Evolutionary conservation across 768 basidiomycete species (phyloP), one percentile per base, ranked within the genome.

Genomic region (Mrakia blollopis): DNA sequence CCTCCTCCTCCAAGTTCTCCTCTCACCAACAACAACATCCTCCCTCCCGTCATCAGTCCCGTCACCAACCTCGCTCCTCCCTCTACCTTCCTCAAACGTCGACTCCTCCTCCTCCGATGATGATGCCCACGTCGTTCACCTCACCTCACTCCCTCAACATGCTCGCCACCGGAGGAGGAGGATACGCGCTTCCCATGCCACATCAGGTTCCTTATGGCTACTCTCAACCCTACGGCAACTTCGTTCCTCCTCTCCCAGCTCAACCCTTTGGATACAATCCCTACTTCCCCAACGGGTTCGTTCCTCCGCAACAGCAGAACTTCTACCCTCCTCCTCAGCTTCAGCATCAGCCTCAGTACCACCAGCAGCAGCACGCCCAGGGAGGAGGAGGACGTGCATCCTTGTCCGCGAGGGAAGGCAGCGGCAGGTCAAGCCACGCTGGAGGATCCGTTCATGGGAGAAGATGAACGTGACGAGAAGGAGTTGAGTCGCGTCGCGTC

Each of bases 211-310:
- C 65, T 21, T 68, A 68, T 39, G 65, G 65, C 39, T 68, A 68
- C 65, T 11, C 65, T 39, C 25, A 41, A 23, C 37, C 35, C 35
- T 39, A 68, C 65, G 39, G 14, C 65, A 28, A 2, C 57, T 57
- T 57, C 25, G 25, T 57, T 18, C 57, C 57, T 39, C 39, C 35
- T 37, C 39, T n/a, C 2, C 6, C 65, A 35, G 62, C 37, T 25
- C 39, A 41, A 21, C 65, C n/a, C n/a, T 68, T n/a, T 63, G 62
- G 62, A 5, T 39, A 39, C 65, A 68, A 68, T 23, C 65, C 65
- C 25, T 68, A 68, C 65, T 68, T 68, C 37, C 65, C 65, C 6
- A n/a, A 35, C 65, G 65, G 65, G 39, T 68, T 39, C 25, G 65
- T 68, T n/a, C 37, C 65, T 41, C 65, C 2, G 35, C 65, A 68